A percentile compares a stretch with the other conserved stretches of the same genome.
Evolutionary conservation across 129 eudicot species (phyloP).

Genomic region (Pseudognaphalium luteoalbum): DNA sequence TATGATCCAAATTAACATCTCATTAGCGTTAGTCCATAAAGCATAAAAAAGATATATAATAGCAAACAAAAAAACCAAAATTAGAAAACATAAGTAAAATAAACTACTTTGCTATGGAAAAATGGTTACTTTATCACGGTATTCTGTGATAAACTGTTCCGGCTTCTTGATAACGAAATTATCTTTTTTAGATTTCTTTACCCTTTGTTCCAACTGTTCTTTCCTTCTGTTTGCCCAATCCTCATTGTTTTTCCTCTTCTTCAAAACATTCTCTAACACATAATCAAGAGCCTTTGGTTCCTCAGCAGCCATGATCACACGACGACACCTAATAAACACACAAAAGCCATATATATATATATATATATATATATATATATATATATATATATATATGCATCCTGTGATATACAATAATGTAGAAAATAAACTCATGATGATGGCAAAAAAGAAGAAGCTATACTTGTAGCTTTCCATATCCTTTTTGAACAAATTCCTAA

Average conservation of each 20-base stretch:
- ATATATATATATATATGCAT: not conserved
- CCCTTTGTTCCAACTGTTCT: conserved; percentile 68
- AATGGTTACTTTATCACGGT: conserved; percentile 56
- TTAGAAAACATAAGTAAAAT: not conserved
- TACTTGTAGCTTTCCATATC: no score
- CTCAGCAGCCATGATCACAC: conserved; percentile 50
- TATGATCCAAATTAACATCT: not conserved
- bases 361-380: no score
- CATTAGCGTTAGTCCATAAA: not conserved
- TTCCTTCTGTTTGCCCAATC: conserved; percentile 85
- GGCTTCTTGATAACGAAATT: conserved; percentile 72
- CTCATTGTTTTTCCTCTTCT: conserved; percentile 87
- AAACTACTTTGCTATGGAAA: not conserved
- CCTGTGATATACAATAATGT: not conserved
- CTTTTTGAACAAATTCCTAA: no score
- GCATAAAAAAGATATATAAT: not conserved
- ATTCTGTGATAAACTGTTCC: conserved; percentile 72
- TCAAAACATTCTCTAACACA: conserved; percentile 67
- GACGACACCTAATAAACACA: conserved; percentile 19
- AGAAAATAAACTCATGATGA: not conserved
- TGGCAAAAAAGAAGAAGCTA: no score
- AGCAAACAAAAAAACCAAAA: not conserved
- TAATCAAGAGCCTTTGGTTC: conserved; percentile 49
- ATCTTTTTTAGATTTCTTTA: conserved; percentile 46
- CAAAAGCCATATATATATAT: not conserved